Percentiles rank a stretch among this genome's conserved stretches.
These are phyloP conservation scores for Peziza echinospora DNA, from an alignment of 495 filamentous ascomycete genomes.

Conservation along the genomic window DNA sequence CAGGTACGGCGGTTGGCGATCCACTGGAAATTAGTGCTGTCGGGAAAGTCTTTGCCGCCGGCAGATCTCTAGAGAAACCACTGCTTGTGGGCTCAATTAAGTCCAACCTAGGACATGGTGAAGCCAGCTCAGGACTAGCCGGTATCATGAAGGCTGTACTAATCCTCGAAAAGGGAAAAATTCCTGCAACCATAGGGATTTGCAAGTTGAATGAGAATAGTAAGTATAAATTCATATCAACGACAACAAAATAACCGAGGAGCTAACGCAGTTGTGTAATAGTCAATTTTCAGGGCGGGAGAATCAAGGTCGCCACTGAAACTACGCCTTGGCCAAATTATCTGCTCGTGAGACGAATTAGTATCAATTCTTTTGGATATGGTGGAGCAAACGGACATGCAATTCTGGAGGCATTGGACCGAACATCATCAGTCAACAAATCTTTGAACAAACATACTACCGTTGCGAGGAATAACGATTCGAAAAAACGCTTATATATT, in stretches of 20 bases:
- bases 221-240: slow-evolving; percentile 25
- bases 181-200: slow-evolving; percentile 73
- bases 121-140: slow-evolving; percentile 68
- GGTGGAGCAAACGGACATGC: slow-evolving; percentile 41
- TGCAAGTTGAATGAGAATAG: no score
- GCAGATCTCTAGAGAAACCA: slow-evolving; percentile 41
- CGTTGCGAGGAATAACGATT: no score
- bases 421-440: no score
- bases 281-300: slow-evolving; percentile 1
- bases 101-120: slow-evolving; percentile 75
- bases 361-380: slow-evolving; percentile 44
- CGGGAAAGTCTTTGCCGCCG: slow-evolving; percentile 52
- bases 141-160: slow-evolving; percentile 65
- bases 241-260: neutral
- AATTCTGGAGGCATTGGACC: no score
- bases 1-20: slow-evolving; percentile 67
- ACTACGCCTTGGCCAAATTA: slow-evolving; percentile 12
- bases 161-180: slow-evolving; percentile 67
- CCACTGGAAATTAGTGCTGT: slow-evolving; percentile 60
- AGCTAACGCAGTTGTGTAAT: no score
- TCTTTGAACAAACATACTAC: no score
- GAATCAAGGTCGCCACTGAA: slow-evolving; percentile 21
- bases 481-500: no score
- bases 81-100: slow-evolving; percentile 71
- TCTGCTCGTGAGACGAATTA: slow-evolving; percentile 33